These are phyloP conservation scores for Penicillium lagena DNA, from an alignment of 495 filamentous ascomycete genomes.

Conservation along the genomic window DNA sequence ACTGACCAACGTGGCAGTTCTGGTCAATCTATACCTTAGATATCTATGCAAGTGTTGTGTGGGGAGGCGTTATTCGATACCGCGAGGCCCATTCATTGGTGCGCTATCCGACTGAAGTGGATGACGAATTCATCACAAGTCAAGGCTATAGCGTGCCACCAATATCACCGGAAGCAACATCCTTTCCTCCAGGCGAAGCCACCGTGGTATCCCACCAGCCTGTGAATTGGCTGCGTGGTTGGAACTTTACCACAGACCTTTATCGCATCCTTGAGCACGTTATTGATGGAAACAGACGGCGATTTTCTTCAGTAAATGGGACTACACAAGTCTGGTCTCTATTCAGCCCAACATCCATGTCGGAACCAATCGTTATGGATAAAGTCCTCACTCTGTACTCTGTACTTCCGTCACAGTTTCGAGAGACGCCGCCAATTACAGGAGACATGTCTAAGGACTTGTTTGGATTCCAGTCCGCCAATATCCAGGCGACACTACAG, in stretches of 20 bases:
- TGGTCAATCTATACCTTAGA: slow-evolving; percentile 51
- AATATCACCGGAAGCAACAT: slow-evolving; percentile 6
- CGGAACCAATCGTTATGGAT: slow-evolving; percentile 28
- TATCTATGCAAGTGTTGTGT: slow-evolving; percentile 42
- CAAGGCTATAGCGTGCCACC: slow-evolving; percentile 18
- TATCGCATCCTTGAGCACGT: slow-evolving; percentile 45
- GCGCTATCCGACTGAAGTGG: slow-evolving; percentile 36
- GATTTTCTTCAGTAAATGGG: slow-evolving; percentile 19
- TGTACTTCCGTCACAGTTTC: slow-evolving; percentile 32
- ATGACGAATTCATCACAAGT: slow-evolving; percentile 32
- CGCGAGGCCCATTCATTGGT: slow-evolving; percentile 39
- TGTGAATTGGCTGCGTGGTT: slow-evolving; percentile 40
- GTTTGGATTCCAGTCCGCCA: slow-evolving; percentile 47
- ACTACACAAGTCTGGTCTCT: slow-evolving; percentile 23
- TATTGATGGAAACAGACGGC: slow-evolving; percentile 26
- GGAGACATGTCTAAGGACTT: slow-evolving; percentile 28
- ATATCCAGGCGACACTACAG: slow-evolving; percentile 44
- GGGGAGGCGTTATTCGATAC: slow-evolving; percentile 37
- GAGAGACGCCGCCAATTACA: slow-evolving; percentile 23
- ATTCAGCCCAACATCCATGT: slow-evolving; percentile 18
- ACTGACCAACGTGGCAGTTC: slow-evolving; percentile 21
- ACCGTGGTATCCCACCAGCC: slow-evolving; percentile 12
- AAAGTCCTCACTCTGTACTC: slow-evolving; percentile 32
- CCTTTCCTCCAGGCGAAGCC: slow-evolving; percentile 3
- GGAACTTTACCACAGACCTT: slow-evolving; percentile 47